A percentile compares a stretch with the other conserved stretches of the same genome.
These are phyloP conservation scores for Xylariaceae sp. DNA, from an alignment of 2,329 filamentous ascomycete species.

Conservation along the genomic window DNA sequence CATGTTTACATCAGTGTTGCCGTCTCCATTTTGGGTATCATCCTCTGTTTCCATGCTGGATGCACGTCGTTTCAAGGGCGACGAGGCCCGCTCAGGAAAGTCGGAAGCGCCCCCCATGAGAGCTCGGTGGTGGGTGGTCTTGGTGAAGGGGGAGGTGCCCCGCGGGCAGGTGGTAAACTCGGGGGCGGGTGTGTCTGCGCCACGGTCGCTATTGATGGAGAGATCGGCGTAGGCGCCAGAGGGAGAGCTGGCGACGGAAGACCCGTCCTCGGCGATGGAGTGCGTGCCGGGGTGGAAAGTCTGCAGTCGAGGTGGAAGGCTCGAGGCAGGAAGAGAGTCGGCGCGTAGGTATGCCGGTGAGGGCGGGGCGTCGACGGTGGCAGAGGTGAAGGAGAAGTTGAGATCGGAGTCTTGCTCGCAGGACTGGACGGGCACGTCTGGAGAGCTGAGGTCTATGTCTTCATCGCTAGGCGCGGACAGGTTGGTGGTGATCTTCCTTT, in stretches of 20 bases:
- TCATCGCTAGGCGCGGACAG: slow-evolving; percentile 39
- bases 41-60: slow-evolving; percentile 56
- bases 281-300: slow-evolving; percentile 39
- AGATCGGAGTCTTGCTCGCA: slow-evolving; percentile 48
- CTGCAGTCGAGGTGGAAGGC: slow-evolving; percentile 51
- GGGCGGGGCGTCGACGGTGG: slow-evolving; percentile 36
- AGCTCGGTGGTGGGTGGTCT: slow-evolving; percentile 45
- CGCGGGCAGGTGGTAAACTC: slow-evolving; percentile 38
- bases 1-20: slow-evolving; percentile 46
- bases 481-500: slow-evolving; percentile 60
- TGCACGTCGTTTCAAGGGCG: slow-evolving; percentile 60
- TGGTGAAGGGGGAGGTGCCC: slow-evolving; percentile 50
- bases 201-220: slow-evolving; percentile 53
- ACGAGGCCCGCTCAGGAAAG: slow-evolving; percentile 57
- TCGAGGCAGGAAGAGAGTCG: slow-evolving; percentile 40
- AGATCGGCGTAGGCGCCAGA: slow-evolving; percentile 55
- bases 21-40: slow-evolving; percentile 28
- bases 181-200: slow-evolving; percentile 38
- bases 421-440: slow-evolving; percentile 49
- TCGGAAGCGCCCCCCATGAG: slow-evolving; percentile 60
- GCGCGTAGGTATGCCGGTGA: slow-evolving; percentile 30
- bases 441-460: slow-evolving; percentile 31
- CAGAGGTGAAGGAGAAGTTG: slow-evolving; percentile 46
- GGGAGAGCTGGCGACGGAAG: slow-evolving; percentile 56
- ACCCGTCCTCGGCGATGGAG: slow-evolving; percentile 46